phyloP scores from a whole-genome alignment of 371 early-diverging fungal genomes.

The Dichotomocladium elegans region DNA sequence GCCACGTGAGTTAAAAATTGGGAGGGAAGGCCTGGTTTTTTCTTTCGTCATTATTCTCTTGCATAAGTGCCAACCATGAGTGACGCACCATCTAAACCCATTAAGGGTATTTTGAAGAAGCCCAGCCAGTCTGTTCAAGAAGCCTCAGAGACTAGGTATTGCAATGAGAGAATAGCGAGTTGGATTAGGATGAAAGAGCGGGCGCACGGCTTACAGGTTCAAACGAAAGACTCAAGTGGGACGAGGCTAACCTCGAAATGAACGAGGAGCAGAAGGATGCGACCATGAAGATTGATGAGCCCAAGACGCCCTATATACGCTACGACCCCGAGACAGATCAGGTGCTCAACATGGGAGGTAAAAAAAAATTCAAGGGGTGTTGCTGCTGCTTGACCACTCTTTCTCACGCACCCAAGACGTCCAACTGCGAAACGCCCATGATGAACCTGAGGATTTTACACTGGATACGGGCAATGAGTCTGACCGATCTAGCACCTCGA shows the following conservation, averaged over 20 bases:
- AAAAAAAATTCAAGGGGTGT: too few species aligned
- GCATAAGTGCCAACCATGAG: slow-evolving; percentile 19
- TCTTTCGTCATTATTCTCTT: neutral
- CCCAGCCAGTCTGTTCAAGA: slow-evolving; percentile 9
- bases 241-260: slow-evolving; percentile 88
- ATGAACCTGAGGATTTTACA: slow-evolving; percentile 46
- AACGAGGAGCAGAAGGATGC: slow-evolving; percentile 89
- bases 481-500: slow-evolving; percentile 36
- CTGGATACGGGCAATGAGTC: slow-evolving; percentile 42
- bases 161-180: too few species aligned
- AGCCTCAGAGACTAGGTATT: slow-evolving; percentile 8
- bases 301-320: slow-evolving; percentile 93
- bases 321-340: slow-evolving; percentile 82
- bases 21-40: too few species aligned
- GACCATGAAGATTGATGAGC: slow-evolving; percentile 96
- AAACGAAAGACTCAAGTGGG: slow-evolving; percentile 92
- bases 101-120: slow-evolving; percentile 53
- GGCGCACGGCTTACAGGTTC: too few species aligned
- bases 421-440: slow-evolving; percentile 16
- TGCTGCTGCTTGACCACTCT: too few species aligned
- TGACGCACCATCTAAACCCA: slow-evolving; percentile 34
- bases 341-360: slow-evolving; percentile 51
- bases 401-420: too few species aligned
- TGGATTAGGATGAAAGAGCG: too few species aligned
- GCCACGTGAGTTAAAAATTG: too few species aligned